Evolutionary conservation across 2,329 filamentous ascomycete species (phyloP), one percentile per base, ranked within the genome.

Genomic region (Scedosporium boydii): DNA sequence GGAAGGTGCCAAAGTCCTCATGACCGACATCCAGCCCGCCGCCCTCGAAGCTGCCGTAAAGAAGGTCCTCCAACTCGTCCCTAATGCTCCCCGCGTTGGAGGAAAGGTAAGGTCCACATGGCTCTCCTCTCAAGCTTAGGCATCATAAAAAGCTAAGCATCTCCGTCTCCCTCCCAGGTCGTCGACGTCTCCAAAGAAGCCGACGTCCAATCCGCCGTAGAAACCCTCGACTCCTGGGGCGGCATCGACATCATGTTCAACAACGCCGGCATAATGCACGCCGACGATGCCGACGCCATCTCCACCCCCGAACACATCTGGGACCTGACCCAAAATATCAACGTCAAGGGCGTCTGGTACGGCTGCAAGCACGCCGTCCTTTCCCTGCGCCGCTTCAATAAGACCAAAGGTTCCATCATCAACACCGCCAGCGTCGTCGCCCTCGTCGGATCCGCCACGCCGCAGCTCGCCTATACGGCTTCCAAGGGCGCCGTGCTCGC

Each of bases 321-420:
- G 93, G 91, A 97, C 70, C 78, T 96, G 67, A 97, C 93, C 4
- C 91, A 96, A 65, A 87, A 86, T 73, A 96, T 96, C 80, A 97
- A 97, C 76, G 93, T 96, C 75, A 97, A 97, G 84, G 93, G 93
- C 53, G 93, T 97, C n/a, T 96, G 93, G 93, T 97, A 86, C 74
- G 93, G 93, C 64, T 88, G 87, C 83, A 97, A 96, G 82, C 91
- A 96, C 74, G 91, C 93, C 6, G 87, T 97, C 29, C 80, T 93
- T 59, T 85, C 90, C 55, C 82, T 97, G 69, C 88, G 92, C 67
- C 87, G 86, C 69, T 82, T 96, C 80, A 83, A 84, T 62, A 97
- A 97, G 85, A 84, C 80, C 55, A 85, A 82, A 69, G 90, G 85
- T 60, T 91, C 87, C 75, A 86, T 97, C 76, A 93, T 96, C 82